phyloP scores from a whole-genome alignment of 2,329 filamentous ascomycete genomes.

The Penicillium sp. region DNA sequence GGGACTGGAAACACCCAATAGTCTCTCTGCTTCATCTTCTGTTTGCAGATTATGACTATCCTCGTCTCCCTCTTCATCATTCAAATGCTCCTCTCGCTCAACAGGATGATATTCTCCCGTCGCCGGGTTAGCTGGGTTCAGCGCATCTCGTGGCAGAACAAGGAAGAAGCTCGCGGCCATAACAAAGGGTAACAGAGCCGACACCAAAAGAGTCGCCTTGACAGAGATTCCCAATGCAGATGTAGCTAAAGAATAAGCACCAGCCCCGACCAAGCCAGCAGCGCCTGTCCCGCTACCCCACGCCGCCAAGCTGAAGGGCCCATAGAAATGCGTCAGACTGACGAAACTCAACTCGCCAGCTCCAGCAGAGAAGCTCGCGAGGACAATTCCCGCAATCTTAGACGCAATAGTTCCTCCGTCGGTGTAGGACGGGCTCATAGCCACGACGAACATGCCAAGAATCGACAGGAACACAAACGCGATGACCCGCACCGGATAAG shows the following conservation, averaged over 20 bases:
- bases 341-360: constrained; percentile 89
- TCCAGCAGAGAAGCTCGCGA: constrained; percentile 82
- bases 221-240: constrained; percentile 75
- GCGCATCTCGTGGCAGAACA: constrained; percentile 67
- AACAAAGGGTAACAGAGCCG: constrained; percentile 73
- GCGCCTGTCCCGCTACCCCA: constrained; percentile 94
- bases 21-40: constrained; percentile 24
- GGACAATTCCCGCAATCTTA: constrained; percentile 78
- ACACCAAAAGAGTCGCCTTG: constrained; percentile 69
- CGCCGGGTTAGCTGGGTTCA: constrained; percentile 49
- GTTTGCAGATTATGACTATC: constrained; percentile 12
- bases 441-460: constrained; percentile 85
- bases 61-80: constrained; percentile 33
- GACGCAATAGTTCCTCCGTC: constrained; percentile 61
- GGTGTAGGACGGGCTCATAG: constrained; percentile 65
- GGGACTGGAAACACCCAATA: constrained; percentile 26
- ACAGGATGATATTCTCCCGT: constrained; percentile 56
- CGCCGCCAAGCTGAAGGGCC: constrained; percentile 76
- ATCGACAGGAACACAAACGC: constrained; percentile 73
- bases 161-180: constrained; percentile 85
- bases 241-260: constrained; percentile 81
- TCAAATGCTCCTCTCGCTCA: constrained; percentile 41
- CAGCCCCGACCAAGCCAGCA: constrained; percentile 81
- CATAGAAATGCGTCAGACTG: constrained; percentile 90
- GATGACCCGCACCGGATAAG: constrained; percentile 73